Evolutionary conservation across 164 flowering plant species (phyloP).

Genomic region (Platanus orientalis): DNA sequence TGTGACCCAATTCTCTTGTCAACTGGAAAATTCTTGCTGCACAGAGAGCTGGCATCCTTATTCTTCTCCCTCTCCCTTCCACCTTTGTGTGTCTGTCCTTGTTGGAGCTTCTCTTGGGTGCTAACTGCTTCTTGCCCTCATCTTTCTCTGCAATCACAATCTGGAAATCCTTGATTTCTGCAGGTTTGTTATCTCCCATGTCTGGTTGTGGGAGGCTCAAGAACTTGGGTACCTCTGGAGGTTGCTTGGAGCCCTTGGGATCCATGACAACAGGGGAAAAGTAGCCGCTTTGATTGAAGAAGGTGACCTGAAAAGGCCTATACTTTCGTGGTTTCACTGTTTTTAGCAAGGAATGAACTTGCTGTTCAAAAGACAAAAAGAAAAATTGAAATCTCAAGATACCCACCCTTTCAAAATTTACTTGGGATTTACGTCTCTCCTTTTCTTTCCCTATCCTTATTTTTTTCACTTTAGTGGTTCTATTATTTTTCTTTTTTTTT

Average conservation of each 20-base stretch:
- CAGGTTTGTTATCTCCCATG: conserved; percentile 40
- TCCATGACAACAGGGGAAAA: conserved; percentile 37
- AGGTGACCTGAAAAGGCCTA: conserved; percentile 37
- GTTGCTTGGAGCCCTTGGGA: conserved; percentile 54
- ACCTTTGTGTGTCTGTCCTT: conserved; percentile 87
- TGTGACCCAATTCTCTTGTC: conserved; percentile 80
- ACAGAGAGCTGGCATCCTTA: conserved; percentile 90
- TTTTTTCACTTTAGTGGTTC: conserved; percentile 7
- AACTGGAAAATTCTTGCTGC: conserved; percentile 86
- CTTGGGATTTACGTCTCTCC: neutral
- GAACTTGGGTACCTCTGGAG: conserved; percentile 37
- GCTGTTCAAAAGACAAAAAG: conserved; percentile 22
- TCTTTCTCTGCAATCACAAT: conserved; percentile 56
- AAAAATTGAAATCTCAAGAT: conserved; percentile 7
- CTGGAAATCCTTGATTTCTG: conserved; percentile 56
- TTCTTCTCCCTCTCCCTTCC: conserved; percentile 80
- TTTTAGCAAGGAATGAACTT: conserved; percentile 32
- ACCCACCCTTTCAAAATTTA: neutral
- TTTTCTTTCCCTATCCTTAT: neutral
- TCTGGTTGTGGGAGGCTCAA: conserved; percentile 35
- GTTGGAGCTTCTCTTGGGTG: conserved; percentile 76
- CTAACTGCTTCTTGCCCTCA: conserved; percentile 53
- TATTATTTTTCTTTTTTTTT: conserved; percentile 7
- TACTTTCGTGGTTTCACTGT: conserved; percentile 48
- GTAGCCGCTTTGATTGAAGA: conserved; percentile 29